phyloP scores from a whole-genome alignment of 495 filamentous ascomycete genomes.

The Penicillium paradoxum region DNA sequence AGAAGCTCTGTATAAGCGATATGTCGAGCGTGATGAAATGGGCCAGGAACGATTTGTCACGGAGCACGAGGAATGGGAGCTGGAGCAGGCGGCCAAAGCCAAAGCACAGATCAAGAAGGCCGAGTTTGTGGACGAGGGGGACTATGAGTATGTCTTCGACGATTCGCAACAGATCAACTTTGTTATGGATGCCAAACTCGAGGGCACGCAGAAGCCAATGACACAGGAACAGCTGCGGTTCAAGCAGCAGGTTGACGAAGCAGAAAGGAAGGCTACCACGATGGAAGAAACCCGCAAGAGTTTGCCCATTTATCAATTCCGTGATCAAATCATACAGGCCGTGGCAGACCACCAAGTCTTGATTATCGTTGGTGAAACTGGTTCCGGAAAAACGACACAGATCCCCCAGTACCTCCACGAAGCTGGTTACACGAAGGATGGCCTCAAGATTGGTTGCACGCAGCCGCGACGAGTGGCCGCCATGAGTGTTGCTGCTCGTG shows the following conservation, averaged over 20 bases:
- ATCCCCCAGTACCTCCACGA: constrained; percentile 83
- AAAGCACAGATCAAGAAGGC: constrained; percentile 75
- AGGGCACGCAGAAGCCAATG: constrained; percentile 62
- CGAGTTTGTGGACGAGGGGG: constrained; percentile 74
- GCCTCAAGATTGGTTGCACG: constrained; percentile 50
- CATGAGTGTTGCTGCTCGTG: constrained; percentile 91
- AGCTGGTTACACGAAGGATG: constrained; percentile 80
- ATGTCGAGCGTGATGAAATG: constrained; percentile 82
- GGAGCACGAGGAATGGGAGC: constrained; percentile 94
- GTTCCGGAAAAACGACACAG: constrained; percentile 85
- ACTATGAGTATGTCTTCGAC: constrained; percentile 95
- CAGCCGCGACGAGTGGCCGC: constrained; percentile 96
- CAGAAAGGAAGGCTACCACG: constrained; percentile 74
- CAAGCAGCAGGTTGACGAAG: constrained; percentile 74
- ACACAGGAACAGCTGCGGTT: constrained; percentile 74
- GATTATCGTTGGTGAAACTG: constrained; percentile 84
- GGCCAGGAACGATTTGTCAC: constrained; percentile 88
- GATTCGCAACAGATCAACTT: constrained; percentile 85
- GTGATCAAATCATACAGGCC: constrained; percentile 68
- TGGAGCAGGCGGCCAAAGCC: constrained; percentile 84
- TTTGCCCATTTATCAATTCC: constrained; percentile 83
- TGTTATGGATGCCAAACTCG: constrained; percentile 65
- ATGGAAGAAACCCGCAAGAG: constrained; percentile 92
- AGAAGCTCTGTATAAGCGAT: constrained; percentile 82
- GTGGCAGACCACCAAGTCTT: constrained; percentile 76